These are phyloP conservation scores for Phytophthora pini DNA, from an alignment of 352 stramenopile species.

Conservation along the genomic window DNA sequence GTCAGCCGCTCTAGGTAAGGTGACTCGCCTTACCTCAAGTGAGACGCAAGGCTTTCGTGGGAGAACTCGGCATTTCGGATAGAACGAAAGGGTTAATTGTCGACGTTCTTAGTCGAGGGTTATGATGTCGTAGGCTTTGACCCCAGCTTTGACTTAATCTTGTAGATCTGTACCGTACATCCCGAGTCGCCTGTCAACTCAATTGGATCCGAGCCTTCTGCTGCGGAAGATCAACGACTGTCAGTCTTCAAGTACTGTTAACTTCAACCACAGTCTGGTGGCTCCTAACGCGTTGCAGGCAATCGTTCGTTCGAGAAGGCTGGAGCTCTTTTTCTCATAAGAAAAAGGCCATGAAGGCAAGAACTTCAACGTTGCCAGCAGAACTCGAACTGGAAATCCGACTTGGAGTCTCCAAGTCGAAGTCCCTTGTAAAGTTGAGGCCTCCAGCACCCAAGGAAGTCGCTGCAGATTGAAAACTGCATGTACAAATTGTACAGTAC, in stretches of 20 bases:
- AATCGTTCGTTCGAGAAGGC: slow-evolving; percentile 5
- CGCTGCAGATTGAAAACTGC: no score
- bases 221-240: background rate
- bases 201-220: slow-evolving; percentile 1
- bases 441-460: no score
- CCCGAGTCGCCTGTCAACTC: background rate
- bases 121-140: no score
- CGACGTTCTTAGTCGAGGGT: no score
- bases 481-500: no score
- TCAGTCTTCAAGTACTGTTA: slow-evolving; percentile 22
- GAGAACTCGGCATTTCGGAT: no score
- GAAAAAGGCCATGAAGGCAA: slow-evolving; percentile 13
- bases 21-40: background rate
- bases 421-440: no score
- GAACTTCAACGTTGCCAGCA: slow-evolving; percentile 19
- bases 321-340: slow-evolving; percentile 13
- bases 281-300: background rate
- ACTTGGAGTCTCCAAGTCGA: background rate
- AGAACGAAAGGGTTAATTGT: no score
- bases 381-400: background rate
- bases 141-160: no score
- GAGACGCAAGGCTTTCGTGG: slow-evolving; percentile 13
- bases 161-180: no score
- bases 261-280: slow-evolving; percentile 34
- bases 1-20: background rate